Evolutionary conservation across 352 stramenopile species (phyloP).

Genomic region (Pythium scleroteichum): DNA sequence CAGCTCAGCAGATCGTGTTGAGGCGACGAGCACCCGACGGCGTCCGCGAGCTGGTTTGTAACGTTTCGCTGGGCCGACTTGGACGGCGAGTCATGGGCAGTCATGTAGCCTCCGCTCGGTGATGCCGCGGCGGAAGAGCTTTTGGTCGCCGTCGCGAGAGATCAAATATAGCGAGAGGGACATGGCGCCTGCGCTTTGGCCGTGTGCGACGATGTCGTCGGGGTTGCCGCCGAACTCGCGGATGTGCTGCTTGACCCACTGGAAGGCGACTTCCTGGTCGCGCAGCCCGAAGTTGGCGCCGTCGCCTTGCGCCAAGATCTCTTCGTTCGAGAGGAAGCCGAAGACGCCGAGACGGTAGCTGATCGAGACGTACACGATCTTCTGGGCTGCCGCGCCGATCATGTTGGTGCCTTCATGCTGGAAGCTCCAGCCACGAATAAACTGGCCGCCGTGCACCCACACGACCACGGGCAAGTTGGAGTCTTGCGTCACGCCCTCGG

Average conservation of each 20-base stretch:
- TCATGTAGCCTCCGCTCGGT: conserved; percentile 8
- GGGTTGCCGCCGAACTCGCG: conserved; percentile 40
- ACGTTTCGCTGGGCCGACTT: not conserved
- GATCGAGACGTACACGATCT: conserved; percentile 35
- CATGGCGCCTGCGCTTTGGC: conserved; percentile 16
- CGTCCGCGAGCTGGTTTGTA: not conserved
- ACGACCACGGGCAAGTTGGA: conserved; percentile 35
- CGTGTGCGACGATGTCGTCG: conserved; percentile 31
- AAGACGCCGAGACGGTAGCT: conserved; percentile 39
- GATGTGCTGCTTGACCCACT: conserved; percentile 44
- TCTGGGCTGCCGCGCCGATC: conserved; percentile 9
- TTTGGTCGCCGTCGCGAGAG: conserved; percentile 16
- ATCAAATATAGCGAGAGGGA: conserved; percentile 14
- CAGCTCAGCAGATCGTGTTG: not conserved
- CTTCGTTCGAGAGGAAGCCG: conserved; percentile 16
- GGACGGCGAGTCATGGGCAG: not conserved
- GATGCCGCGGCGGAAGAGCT: conserved; percentile 19
- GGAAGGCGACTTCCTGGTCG: conserved; percentile 31
- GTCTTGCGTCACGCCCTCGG: conserved; percentile 16
- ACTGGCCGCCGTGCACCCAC: conserved; percentile 35
- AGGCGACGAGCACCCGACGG: not conserved
- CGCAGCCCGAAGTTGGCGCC: conserved; percentile 30
- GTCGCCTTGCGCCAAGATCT: conserved; percentile 3
- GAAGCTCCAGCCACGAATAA: conserved; percentile 18
- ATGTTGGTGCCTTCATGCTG: conserved; percentile 1